Conservation (phyloP, 495 filamentous ascomycete genomes). For the Aspergillus baeticus region DNA sequence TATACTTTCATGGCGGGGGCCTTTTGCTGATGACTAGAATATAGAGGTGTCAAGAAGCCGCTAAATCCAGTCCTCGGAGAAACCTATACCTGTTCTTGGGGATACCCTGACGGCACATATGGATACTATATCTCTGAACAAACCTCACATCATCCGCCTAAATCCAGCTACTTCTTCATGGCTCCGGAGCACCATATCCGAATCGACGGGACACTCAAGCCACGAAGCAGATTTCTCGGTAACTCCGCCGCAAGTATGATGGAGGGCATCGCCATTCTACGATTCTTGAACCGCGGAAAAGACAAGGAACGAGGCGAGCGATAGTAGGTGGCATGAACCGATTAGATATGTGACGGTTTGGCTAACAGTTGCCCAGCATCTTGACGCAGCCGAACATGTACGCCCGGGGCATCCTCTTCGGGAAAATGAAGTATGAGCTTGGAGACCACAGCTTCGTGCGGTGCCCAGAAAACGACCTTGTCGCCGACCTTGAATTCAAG, state of each 20-base stretch:
- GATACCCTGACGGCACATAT: slow-evolving; percentile 79
- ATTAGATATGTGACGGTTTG: not conserved
- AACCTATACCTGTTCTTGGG: slow-evolving; percentile 93
- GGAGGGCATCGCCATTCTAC: slow-evolving; percentile 90
- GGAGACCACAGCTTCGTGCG: slow-evolving; percentile 94
- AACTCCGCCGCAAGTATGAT: slow-evolving; percentile 98
- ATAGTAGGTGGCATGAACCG: slow-evolving; percentile 67
- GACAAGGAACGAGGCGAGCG: slow-evolving; percentile 65
- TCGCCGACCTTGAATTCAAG: slow-evolving; percentile 98
- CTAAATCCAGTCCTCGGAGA: slow-evolving; percentile 97
- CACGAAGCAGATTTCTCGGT: slow-evolving; percentile 92
- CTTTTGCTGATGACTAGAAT: slow-evolving; percentile 19
- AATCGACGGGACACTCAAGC: slow-evolving; percentile 94
- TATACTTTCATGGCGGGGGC: not conserved
- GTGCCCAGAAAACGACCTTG: slow-evolving; percentile 81
- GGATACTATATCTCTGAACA: slow-evolving; percentile 98
- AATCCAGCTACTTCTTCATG: slow-evolving; percentile 99
- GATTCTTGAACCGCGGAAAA: slow-evolving; percentile 73
- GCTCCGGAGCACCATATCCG: slow-evolving; percentile 91
- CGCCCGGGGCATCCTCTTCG: slow-evolving; percentile 93
- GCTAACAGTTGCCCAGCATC: slow-evolving; percentile 51
- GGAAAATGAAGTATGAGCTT: slow-evolving; percentile 99
- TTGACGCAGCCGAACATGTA: slow-evolving; percentile 99
- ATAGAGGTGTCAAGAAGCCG: slow-evolving; percentile 95
- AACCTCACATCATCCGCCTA: slow-evolving; percentile 93